Conservation (phyloP, 768 basidiomycete genomes). For the Chlorophyllum brunneum region DNA sequence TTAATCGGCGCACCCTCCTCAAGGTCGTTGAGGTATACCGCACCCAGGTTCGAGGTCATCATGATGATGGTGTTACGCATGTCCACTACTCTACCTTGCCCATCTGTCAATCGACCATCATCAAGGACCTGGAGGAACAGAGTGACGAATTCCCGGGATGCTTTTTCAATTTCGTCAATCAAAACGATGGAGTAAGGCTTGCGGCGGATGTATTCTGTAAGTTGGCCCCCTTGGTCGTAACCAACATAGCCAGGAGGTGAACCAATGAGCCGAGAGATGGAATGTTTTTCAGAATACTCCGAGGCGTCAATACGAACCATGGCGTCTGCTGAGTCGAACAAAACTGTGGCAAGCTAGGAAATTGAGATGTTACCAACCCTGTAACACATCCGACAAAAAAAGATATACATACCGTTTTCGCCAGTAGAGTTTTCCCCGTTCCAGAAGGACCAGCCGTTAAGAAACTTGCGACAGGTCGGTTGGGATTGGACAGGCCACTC, state of each 20-base stretch:
- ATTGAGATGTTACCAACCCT: constrained; percentile 11
- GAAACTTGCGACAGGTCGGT: constrained; percentile 89
- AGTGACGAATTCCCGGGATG: constrained; percentile 60
- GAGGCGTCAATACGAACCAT: constrained; percentile 93
- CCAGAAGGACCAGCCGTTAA: constrained; percentile 90
- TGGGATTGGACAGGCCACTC: constrained; percentile 87
- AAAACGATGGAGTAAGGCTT: constrained; percentile 87
- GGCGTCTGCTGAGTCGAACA: constrained; percentile 89
- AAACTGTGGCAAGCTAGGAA: constrained; percentile 81
- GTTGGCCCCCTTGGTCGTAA: constrained; percentile 83
- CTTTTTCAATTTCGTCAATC: constrained; percentile 91
- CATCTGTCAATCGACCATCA: constrained; percentile 88
- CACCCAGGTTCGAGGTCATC: constrained; percentile 92
- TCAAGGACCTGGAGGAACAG: constrained; percentile 78
- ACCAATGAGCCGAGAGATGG: constrained; percentile 49
- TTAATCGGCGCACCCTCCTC: constrained; percentile 61
- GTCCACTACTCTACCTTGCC: constrained; percentile 85
- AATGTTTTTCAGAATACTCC: constrained; percentile 82
- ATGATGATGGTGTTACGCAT: constrained; percentile 92
- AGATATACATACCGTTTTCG: constrained; percentile 70
- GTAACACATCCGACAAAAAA: background rate
- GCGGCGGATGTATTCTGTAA: constrained; percentile 90
- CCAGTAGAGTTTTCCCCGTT: constrained; percentile 86
- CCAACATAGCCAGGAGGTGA: constrained; percentile 88
- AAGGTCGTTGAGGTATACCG: constrained; percentile 71